phyloP scores from a whole-genome alignment of 495 filamentous ascomycete genomes.

The Elasticomyces elasticus region DNA sequence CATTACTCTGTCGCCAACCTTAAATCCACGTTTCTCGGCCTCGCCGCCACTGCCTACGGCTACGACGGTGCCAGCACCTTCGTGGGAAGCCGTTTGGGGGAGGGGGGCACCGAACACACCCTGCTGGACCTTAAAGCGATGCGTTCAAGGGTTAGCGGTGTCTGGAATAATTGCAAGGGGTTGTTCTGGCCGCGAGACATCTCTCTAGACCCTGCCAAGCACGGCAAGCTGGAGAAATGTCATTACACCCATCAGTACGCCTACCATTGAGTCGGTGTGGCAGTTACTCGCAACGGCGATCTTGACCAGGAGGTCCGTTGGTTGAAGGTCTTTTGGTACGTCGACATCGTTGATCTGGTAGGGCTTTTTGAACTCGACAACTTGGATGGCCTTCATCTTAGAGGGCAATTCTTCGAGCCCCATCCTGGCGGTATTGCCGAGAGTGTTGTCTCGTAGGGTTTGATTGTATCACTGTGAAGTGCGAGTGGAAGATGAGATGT shows the following conservation, averaged over 20 bases:
- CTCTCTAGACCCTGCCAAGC: no score
- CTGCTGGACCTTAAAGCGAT: no score
- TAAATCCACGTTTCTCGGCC: constrained; percentile 35
- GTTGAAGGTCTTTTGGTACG: constrained; percentile 37
- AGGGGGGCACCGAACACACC: constrained; percentile 37
- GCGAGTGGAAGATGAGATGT: no score
- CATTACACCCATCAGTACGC: no score
- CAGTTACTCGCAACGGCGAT: constrained; percentile 49
- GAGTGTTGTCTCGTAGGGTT: background rate
- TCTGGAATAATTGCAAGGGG: no score
- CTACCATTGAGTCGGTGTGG: constrained; percentile 52
- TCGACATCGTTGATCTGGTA: constrained; percentile 42
- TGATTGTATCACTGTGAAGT: no score
- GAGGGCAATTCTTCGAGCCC: constrained; percentile 15
- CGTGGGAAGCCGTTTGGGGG: constrained; percentile 48
- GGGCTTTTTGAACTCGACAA: constrained; percentile 39
- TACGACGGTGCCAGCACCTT: constrained; percentile 48
- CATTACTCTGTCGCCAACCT: constrained; percentile 43
- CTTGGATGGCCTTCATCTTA: constrained; percentile 24
- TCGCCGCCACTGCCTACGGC: constrained; percentile 33
- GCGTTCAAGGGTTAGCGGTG: no score
- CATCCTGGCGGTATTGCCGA: constrained; percentile 2
- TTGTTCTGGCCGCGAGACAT: no score
- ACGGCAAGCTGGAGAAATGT: no score
- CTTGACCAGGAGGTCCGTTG: constrained; percentile 48